A percentile compares a stretch with the other conserved stretches of the same genome.
phyloP scores from a whole-genome alignment of 441 rosid species.

The Adansonia madagascariensis region DNA sequence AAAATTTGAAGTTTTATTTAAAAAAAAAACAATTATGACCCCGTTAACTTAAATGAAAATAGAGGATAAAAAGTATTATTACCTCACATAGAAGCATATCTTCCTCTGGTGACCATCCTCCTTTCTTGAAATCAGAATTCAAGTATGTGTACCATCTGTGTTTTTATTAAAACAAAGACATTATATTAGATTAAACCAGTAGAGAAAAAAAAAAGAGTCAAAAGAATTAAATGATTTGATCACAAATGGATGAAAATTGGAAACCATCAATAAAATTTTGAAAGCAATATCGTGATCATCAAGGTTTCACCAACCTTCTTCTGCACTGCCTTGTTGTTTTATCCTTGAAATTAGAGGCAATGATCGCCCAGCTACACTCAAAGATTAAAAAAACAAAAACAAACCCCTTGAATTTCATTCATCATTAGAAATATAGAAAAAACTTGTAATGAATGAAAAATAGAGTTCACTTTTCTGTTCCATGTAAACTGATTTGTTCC shows the following conservation, averaged over 20 bases:
- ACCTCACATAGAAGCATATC: constrained; percentile 97
- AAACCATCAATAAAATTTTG: constrained; percentile 11
- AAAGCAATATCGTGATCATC: neutral
- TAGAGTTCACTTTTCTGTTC: constrained; percentile 80
- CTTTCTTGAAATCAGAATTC: constrained; percentile 97
- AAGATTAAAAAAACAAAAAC: constrained; percentile 27
- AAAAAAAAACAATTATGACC: neutral
- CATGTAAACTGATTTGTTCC: constrained; percentile 76
- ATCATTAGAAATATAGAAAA: constrained; percentile 9
- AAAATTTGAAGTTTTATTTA: neutral
- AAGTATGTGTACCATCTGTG: constrained; percentile 95
- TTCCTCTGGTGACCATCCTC: constrained; percentile 99
- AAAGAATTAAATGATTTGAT: neutral
- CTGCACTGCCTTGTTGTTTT: constrained; percentile 97
- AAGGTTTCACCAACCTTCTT: constrained; percentile 63
- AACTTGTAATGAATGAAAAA: neutral
- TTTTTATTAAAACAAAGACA: constrained; percentile 14
- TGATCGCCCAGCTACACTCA: constrained; percentile 82
- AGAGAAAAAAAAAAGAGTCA: neutral
- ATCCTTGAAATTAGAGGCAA: constrained; percentile 89
- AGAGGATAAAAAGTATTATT: neutral
- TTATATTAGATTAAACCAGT: constrained; percentile 27
- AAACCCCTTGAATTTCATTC: constrained; percentile 29
- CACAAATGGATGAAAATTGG: constrained; percentile 21
- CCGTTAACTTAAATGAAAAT: neutral